Conservation (phyloP, 1,284 basidiomycete species). For the Neonothopanus nambi region DNA sequence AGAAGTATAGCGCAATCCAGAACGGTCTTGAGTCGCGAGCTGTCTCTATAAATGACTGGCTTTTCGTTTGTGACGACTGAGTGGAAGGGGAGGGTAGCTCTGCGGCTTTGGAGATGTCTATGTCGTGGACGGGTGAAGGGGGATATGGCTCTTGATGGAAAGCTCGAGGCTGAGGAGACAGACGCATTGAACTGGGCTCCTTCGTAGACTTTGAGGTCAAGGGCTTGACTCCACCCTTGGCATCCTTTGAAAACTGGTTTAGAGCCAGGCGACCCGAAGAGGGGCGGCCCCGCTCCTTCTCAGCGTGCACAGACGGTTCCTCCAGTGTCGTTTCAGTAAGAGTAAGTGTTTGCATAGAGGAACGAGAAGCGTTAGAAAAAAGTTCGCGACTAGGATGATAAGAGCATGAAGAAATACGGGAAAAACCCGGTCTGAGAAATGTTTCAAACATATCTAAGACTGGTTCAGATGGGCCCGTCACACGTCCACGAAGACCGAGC, state of each 20-base stretch:
- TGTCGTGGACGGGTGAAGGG: slow-evolving; percentile 9
- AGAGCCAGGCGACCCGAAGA: slow-evolving; percentile 7
- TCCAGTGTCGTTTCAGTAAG: slow-evolving; percentile 10
- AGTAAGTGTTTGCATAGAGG: slow-evolving; percentile 17
- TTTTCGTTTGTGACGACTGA: slow-evolving; percentile 1
- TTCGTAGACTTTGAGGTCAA: background rate
- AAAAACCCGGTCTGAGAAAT: background rate
- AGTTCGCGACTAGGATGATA: slow-evolving; percentile 6
- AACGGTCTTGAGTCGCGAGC: slow-evolving; percentile 30
- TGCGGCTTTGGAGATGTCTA: slow-evolving; percentile 8
- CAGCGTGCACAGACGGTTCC: slow-evolving; percentile 12
- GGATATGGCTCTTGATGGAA: slow-evolving; percentile 25
- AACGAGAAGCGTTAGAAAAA: slow-evolving; percentile 16
- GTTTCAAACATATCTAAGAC: background rate
- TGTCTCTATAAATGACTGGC: slow-evolving; percentile 15
- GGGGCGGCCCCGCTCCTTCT: slow-evolving; percentile 12
- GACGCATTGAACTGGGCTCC: slow-evolving; percentile 10
- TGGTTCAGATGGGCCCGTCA: background rate
- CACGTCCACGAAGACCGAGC: background rate
- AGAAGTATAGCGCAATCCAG: slow-evolving; percentile 84
- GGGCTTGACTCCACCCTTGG: background rate
- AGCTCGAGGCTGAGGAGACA: slow-evolving; percentile 18
- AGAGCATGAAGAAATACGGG: background rate
- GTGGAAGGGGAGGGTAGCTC: slow-evolving; percentile 7
- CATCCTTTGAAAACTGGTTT: slow-evolving; percentile 8